phyloP scores from a whole-genome alignment of 192 early-diverging fungal genomes.

The Podila minutissima region DNA sequence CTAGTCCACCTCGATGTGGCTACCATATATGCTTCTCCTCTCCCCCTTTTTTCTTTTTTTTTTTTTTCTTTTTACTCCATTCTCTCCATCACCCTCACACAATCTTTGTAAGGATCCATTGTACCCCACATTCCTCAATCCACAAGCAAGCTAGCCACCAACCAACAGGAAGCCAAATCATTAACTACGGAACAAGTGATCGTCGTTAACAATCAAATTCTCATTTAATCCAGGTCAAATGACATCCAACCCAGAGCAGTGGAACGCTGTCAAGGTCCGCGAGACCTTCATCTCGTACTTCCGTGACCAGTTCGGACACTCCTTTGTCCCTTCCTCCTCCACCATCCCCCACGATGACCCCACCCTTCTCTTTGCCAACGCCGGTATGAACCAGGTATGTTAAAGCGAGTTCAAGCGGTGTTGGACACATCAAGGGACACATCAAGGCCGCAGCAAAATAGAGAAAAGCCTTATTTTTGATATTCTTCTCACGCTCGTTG shows the following conservation, averaged over 20 bases:
- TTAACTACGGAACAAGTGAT: too few species aligned
- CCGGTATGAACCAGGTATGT: conserved; percentile 94
- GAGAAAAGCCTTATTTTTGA: background rate
- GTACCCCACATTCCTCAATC: background rate
- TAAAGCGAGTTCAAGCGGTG: background rate
- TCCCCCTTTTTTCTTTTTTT: background rate
- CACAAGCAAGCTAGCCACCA: background rate
- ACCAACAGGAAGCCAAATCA: background rate
- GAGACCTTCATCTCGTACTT: conserved; percentile 92
- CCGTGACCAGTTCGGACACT: conserved; percentile 73
- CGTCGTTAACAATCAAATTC: background rate
- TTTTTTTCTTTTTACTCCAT: background rate
- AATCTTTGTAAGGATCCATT: background rate
- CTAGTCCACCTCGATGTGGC: too few species aligned
- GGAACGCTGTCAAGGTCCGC: conserved; percentile 86
- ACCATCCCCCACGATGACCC: conserved; percentile 97
- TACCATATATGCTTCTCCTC: too few species aligned
- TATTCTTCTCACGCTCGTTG: background rate
- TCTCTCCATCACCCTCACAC: background rate
- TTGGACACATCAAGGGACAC: background rate
- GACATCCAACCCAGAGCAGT: conserved; percentile 55
- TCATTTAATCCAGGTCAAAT: conserved; percentile 15
- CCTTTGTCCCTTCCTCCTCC: conserved; percentile 86
- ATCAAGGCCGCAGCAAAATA: background rate
- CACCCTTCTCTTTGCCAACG: conserved; percentile 95